Percentiles rank a stretch among this genome's conserved stretches.
Conservation (phyloP, 225 moss, liverwort and hornwort genomes). For the Polytrichum formosum region DNA sequence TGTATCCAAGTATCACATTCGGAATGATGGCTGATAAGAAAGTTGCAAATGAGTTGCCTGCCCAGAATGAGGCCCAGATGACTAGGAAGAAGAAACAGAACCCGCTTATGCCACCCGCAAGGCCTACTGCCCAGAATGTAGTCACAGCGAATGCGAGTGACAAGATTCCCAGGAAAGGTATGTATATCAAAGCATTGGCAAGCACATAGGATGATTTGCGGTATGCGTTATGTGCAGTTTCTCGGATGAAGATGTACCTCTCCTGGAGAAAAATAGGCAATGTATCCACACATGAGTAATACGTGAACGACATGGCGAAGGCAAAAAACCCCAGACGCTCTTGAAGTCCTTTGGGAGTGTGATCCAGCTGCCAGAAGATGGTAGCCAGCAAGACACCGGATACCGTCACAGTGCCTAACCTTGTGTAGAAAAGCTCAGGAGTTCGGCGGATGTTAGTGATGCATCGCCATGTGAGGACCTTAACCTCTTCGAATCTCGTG, state of each 20-base stretch:
- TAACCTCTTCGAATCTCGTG: slow-evolving; percentile 66
- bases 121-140: slow-evolving; percentile 87
- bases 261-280: slow-evolving; percentile 95
- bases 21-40: slow-evolving; percentile 80
- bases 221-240: slow-evolving; percentile 92
- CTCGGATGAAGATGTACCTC: slow-evolving; percentile 89
- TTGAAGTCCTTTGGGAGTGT: slow-evolving; percentile 71
- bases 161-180: slow-evolving; percentile 81
- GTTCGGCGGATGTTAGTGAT: slow-evolving; percentile 61
- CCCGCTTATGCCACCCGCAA: slow-evolving; percentile 76
- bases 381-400: slow-evolving; percentile 86
- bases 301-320: slow-evolving; percentile 90
- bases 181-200: slow-evolving; percentile 76
- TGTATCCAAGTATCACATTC: slow-evolving; percentile 91
- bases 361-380: slow-evolving; percentile 58
- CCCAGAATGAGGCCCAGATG: slow-evolving; percentile 97
- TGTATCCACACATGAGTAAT: slow-evolving; percentile 88
- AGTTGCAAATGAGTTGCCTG: slow-evolving; percentile 88
- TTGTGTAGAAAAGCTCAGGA: slow-evolving; percentile 82
- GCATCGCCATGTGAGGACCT: slow-evolving; percentile 74
- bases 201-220: slow-evolving; percentile 94
- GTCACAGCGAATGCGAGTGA: slow-evolving; percentile 76
- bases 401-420: slow-evolving; percentile 79
- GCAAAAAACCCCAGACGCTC: slow-evolving; percentile 96
- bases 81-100: slow-evolving; percentile 86